Conservation (phyloP, 75 land plant genomes). For the Sequoiadendron giganteum region DNA sequence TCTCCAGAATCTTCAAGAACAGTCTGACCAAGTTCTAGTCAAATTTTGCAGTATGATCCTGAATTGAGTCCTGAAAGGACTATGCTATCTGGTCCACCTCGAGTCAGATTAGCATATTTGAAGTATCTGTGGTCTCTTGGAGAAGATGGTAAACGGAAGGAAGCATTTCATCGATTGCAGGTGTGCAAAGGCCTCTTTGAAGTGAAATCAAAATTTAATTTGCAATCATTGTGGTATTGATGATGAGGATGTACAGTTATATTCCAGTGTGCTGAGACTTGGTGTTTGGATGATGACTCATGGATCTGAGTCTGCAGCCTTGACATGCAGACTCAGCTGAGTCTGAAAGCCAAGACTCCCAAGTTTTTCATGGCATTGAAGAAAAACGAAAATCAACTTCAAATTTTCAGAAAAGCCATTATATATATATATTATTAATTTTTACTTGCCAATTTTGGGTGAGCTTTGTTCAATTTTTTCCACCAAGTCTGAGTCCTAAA, state of each 20-base stretch:
- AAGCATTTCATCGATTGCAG: constrained; percentile 78
- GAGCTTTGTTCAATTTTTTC: too few relatives aligned
- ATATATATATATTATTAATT: too few relatives aligned
- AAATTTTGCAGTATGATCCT: constrained; percentile 68
- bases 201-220: background rate
- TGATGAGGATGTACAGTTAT: background rate
- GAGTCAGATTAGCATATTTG: constrained; percentile 87
- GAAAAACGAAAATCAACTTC: too few relatives aligned
- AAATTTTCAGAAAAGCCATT: too few relatives aligned
- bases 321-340: too few relatives aligned
- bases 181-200: constrained; percentile 24
- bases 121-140: constrained; percentile 95
- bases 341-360: too few relatives aligned
- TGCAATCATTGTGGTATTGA: background rate
- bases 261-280: too few relatives aligned
- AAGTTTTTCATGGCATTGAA: too few relatives aligned
- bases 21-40: background rate
- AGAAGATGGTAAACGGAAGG: constrained; percentile 71
- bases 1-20: background rate
- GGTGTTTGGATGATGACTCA: too few relatives aligned
- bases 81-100: constrained; percentile 60
- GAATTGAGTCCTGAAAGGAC: constrained; percentile 53
- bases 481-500: too few relatives aligned
- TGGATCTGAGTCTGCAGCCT: too few relatives aligned
- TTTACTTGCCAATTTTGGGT: too few relatives aligned